Evolutionary conservation across 306 rosid genomes (phyloP).

Genomic region (Begonia masoniana): DNA sequence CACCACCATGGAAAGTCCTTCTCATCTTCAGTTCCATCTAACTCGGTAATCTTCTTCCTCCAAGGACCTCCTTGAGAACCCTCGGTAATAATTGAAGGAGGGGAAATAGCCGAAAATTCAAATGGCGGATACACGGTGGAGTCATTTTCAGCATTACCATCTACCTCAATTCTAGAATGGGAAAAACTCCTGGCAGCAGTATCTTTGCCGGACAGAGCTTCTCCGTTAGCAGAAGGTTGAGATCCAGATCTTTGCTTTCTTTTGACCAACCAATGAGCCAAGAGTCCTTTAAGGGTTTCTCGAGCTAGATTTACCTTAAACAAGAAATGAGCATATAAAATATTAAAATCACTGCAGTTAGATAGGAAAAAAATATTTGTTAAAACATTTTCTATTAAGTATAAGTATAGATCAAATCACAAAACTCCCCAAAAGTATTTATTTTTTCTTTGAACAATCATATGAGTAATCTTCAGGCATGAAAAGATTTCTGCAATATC

Average conservation of each 20-base stretch:
- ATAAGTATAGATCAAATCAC: too few species aligned
- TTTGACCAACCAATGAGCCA: conserved; percentile 79
- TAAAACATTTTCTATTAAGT: too few species aligned
- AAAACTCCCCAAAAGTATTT: too few species aligned
- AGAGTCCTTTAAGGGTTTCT: conserved; percentile 94
- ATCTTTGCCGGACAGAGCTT: conserved; percentile 68
- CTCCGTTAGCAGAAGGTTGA: conserved; percentile 70
- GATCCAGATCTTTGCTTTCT: conserved; percentile 72
- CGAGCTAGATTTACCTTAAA: conserved; percentile 46
- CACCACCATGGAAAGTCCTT: conserved; percentile 98
- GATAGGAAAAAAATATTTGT: too few species aligned
- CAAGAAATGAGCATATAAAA: too few species aligned
- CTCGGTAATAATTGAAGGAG: conserved; percentile 93
- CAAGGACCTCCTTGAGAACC: conserved; percentile 95
- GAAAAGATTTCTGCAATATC: too few species aligned
- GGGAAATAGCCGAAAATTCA: conserved; percentile 67
- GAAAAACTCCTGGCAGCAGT: conserved; percentile 45
- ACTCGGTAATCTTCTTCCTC: conserved; percentile 82
- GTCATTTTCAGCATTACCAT: conserved; percentile 68
- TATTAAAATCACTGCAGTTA: too few species aligned
- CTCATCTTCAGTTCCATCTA: conserved; percentile 92
- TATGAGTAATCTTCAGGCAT: too few species aligned
- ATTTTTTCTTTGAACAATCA: too few species aligned
- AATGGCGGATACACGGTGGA: conserved; percentile 86
- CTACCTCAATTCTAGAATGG: conserved; percentile 79